Percentiles rank a stretch among this genome's conserved stretches.
These are phyloP conservation scores for Lumnitzera littorea DNA, from an alignment of 345 rosid genomes.

Conservation along the genomic window DNA sequence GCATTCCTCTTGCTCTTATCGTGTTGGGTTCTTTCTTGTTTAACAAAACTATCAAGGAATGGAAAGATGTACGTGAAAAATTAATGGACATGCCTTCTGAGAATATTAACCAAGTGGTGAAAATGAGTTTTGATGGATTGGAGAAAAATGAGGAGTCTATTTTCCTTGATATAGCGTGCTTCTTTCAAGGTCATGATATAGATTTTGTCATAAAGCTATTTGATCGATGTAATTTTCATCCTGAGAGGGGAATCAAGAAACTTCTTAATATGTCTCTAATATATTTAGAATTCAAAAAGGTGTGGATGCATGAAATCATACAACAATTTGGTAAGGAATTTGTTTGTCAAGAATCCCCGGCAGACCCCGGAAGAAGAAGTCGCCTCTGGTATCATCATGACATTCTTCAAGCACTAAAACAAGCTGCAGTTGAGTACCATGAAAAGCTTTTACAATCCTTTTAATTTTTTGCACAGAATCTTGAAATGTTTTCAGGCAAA, in stretches of 20 bases:
- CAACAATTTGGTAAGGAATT: conserved; percentile 24
- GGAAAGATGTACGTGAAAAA: conserved; percentile 1
- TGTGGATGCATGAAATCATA: conserved; percentile 25
- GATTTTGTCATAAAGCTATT: conserved; percentile 1
- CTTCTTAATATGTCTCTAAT: conserved; percentile 13
- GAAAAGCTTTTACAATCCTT: no score
- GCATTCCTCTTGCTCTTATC: conserved; percentile 16
- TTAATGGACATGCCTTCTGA: neutral
- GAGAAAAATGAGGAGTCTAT: neutral
- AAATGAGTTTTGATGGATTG: conserved; percentile 13
- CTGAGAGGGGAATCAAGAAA: conserved; percentile 4
- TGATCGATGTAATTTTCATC: conserved; percentile 10
- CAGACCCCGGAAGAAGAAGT: conserved; percentile 13
- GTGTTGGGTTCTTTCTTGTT: conserved; percentile 18
- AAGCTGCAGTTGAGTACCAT: conserved; percentile 7
- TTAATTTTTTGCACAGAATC: no score
- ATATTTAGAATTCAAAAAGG: conserved; percentile 4
- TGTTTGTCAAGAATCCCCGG: conserved; percentile 13
- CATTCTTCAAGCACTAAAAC: conserved; percentile 4
- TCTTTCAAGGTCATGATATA: conserved; percentile 12
- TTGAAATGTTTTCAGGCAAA: no score
- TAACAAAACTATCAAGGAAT: neutral
- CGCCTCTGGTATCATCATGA: conserved; percentile 19
- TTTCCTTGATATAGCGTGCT: conserved; percentile 21
- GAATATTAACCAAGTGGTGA: neutral